Percentiles rank a stretch among this genome's conserved stretches.
These are phyloP conservation scores for Penicillium antarcticum DNA, from an alignment of 495 filamentous ascomycete species.

Conservation along the genomic window DNA sequence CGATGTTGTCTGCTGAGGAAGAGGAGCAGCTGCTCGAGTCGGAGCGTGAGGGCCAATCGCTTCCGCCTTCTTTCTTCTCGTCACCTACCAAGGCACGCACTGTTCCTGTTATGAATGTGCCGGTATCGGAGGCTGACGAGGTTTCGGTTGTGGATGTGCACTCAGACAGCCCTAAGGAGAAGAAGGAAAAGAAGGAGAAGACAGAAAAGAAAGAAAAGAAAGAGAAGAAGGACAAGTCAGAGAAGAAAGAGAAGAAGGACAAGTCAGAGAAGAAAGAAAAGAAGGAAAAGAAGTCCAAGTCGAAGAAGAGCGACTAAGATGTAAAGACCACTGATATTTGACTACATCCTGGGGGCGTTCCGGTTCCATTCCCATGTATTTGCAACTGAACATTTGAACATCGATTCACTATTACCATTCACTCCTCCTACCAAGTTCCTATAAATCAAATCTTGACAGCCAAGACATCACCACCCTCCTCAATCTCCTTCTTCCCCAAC, in stretches of 20 bases:
- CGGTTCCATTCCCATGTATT: conserved; percentile 22
- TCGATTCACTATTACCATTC: not conserved
- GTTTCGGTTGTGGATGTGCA: conserved; percentile 18
- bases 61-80: conserved; percentile 16
- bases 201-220: too few relatives aligned
- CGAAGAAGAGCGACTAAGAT: conserved; percentile 23
- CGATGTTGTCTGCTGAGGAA: conserved; percentile 53
- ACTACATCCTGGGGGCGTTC: conserved; percentile 27
- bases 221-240: too few relatives aligned
- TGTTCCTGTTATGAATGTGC: conserved; percentile 19
- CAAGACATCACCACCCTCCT: conserved; percentile 72
- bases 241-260: conserved; percentile 24
- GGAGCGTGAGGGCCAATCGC: conserved; percentile 32
- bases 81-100: conserved; percentile 11
- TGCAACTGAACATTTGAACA: conserved; percentile 11
- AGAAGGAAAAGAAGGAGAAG: conserved; percentile 17
- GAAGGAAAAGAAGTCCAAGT: conserved; percentile 16
- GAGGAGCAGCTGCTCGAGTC: conserved; percentile 37
- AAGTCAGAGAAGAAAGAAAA: conserved; percentile 19
- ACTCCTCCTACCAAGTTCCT: not conserved
- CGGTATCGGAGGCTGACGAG: conserved; percentile 9
- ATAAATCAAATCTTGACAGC: conserved; percentile 32
- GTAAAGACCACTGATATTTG: conserved; percentile 5
- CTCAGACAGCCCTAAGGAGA: conserved; percentile 10
- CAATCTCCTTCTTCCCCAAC: conserved; percentile 74